Evolutionary conservation across 176 grass and related monocot genomes (phyloP).

Genomic region (Poa pratensis): DNA sequence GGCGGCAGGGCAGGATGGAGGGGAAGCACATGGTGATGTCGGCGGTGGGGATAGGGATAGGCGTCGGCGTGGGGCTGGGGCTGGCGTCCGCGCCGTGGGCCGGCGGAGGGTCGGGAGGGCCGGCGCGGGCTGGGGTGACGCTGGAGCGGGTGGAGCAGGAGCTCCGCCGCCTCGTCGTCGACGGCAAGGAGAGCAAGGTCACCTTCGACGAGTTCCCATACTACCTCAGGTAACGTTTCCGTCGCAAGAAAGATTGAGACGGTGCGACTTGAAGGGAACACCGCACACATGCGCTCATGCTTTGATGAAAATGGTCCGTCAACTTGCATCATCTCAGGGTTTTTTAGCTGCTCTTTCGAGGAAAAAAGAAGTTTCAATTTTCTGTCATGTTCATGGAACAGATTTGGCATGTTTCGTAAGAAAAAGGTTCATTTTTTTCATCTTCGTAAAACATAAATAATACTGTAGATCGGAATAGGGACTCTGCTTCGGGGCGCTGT

Average conservation of each 20-base stretch:
- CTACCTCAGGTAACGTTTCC: constrained; percentile 64
- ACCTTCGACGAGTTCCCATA: constrained; percentile 95
- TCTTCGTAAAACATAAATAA: not conserved
- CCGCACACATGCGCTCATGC: not conserved
- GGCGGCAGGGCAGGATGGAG: constrained; percentile 62
- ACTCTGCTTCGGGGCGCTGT: constrained; percentile 8
- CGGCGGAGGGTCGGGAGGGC: constrained; percentile 3
- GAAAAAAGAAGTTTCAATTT: not conserved
- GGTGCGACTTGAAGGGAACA: not conserved
- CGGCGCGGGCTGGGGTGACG: constrained; percentile 52
- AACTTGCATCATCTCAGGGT: not conserved
- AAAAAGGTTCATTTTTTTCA: not conserved
- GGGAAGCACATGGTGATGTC: constrained; percentile 92
- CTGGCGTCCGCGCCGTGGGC: constrained; percentile 67
- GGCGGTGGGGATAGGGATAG: constrained; percentile 83
- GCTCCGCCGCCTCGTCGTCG: constrained; percentile 59
- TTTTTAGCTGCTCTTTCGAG: not conserved
- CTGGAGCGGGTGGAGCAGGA: constrained; percentile 76
- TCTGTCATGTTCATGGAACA: not conserved
- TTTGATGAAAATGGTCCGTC: not conserved
- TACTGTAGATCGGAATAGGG: not conserved
- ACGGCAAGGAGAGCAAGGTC: constrained; percentile 65
- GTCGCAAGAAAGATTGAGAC: not conserved
- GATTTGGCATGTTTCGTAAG: not conserved
- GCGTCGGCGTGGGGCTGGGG: constrained; percentile 81